Base-by-base conservation (phyloP, 306 rosid genomes). In the Quercus cerris region DNA sequence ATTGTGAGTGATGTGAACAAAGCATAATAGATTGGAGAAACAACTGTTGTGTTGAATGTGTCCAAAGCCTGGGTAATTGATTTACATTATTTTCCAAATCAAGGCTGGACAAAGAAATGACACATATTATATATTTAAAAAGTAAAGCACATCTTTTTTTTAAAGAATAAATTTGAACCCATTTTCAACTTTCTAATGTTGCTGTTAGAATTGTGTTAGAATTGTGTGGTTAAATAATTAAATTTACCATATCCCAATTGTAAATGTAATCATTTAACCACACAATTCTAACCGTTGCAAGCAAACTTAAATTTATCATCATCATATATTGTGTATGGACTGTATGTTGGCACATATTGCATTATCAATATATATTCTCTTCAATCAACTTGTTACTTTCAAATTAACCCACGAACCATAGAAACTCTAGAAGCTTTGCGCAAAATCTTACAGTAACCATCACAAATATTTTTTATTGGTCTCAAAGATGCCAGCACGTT, bases 21-120 rank as follows among this genome's bases (percentile, higher is more conserved):
- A 79, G 98, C 97, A 86, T 90, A 93, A 89, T 95, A 88, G 75
- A 95, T 93, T 2, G 98, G 97, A 49, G 98, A 93, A 81, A 95
- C 97, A 80, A 93, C 81, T 44, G 99, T 85, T 15, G 99, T 89
- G 81, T 93, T 92, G 77, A 93, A 95, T 74, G 86, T 95, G 80
- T 91, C 98, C 96, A 95, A 76, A 69, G 97, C 99, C 98, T 93
- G 90, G 75, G 84, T 73, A 77, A 75, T 46, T 33, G 82, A 66
- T 49, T 35, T 27, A 9, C 71, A 75, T 56, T 63, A 75, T 77
- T 67, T 67, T 67, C 27, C 8, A 82, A 68, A 82, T 67, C 74
- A 82, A 75, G 71, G 49, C 64, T 77, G 59, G 35, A 75, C 31
- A 76, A 75, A 27, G 41, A 63, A 63, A 28, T 63, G 70, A 63